Conservation (phyloP, 106 monocot species). For the Dendrobium huoshanense region DNA sequence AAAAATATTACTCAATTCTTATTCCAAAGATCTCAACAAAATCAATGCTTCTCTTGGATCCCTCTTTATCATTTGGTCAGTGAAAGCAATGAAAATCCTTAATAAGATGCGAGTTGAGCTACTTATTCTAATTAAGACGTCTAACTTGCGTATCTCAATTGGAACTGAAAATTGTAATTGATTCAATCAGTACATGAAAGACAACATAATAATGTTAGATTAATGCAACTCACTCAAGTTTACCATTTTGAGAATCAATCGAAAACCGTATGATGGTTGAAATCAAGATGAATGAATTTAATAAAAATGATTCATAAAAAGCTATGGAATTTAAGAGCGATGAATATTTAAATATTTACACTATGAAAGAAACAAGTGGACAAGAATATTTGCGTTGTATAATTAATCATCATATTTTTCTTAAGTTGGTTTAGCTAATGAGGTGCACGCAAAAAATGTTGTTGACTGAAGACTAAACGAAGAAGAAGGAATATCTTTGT, state of each 20-base stretch:
- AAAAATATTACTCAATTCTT: slow-evolving; percentile 10
- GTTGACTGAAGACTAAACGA: too few species aligned
- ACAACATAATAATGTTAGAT: slow-evolving; percentile 36
- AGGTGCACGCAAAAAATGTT: too few species aligned
- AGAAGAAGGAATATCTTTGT: too few species aligned
- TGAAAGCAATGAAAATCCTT: slow-evolving; percentile 39
- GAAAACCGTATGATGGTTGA: slow-evolving; percentile 31
- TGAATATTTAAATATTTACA: too few species aligned
- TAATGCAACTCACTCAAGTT: slow-evolving; percentile 59
- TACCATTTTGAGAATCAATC: slow-evolving; percentile 12
- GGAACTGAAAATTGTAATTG: slow-evolving; percentile 5
- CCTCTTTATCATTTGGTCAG: slow-evolving; percentile 41
- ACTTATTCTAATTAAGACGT: too few species aligned
- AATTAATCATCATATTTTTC: too few species aligned
- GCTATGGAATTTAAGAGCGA: neutral
- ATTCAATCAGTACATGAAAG: slow-evolving; percentile 67
- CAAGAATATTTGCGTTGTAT: neutral
- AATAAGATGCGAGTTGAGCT: too few species aligned
- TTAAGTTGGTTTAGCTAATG: too few species aligned
- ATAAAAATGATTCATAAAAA: neutral
- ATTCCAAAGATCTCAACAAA: slow-evolving; percentile 26
- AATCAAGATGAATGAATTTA: slow-evolving; percentile 15
- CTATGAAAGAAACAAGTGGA: slow-evolving; percentile 1
- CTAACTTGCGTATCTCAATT: too few species aligned
- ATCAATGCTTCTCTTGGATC: slow-evolving; percentile 27